These are phyloP conservation scores for Euphorbia schlechtendalii DNA, from an alignment of 441 rosid species.

Conservation along the genomic window DNA sequence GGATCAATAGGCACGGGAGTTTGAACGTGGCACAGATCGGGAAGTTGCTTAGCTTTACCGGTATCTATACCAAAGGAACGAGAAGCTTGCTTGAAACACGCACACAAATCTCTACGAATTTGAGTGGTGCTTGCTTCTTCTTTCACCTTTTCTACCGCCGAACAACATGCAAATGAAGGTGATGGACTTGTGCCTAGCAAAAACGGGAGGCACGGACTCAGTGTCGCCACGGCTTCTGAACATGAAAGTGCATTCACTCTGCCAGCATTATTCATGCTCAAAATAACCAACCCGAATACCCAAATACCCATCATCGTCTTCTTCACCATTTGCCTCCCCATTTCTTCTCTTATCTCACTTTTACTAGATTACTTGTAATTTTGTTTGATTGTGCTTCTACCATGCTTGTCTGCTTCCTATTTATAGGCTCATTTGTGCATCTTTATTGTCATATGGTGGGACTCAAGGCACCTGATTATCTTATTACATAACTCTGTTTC, in stretches of 20 bases:
- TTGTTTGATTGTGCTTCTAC: background rate
- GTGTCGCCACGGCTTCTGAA: too few relatives aligned
- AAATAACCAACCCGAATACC: constrained; percentile 12
- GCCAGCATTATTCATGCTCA: background rate
- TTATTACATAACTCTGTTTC: too few relatives aligned
- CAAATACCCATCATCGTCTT: background rate
- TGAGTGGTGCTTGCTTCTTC: constrained; percentile 12
- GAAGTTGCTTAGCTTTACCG: constrained; percentile 18
- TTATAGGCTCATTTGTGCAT: background rate
- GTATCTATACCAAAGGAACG: background rate
- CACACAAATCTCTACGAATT: constrained; percentile 12
- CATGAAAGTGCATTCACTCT: constrained; percentile 11
- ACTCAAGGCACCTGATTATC: background rate
- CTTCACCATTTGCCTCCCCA: constrained; percentile 8
- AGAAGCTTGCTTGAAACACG: constrained; percentile 16
- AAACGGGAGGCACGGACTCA: too few relatives aligned
- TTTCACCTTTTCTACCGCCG: background rate
- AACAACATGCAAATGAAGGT: too few relatives aligned
- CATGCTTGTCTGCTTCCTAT: background rate
- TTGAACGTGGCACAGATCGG: too few relatives aligned
- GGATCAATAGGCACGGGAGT: too few relatives aligned
- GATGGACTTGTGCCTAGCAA: too few relatives aligned
- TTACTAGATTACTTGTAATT: background rate
- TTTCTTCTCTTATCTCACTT: background rate
- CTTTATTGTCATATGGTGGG: background rate